Base-by-base conservation (phyloP, 768 basidiomycete species). In the Boletus reticuloceps region DNA sequence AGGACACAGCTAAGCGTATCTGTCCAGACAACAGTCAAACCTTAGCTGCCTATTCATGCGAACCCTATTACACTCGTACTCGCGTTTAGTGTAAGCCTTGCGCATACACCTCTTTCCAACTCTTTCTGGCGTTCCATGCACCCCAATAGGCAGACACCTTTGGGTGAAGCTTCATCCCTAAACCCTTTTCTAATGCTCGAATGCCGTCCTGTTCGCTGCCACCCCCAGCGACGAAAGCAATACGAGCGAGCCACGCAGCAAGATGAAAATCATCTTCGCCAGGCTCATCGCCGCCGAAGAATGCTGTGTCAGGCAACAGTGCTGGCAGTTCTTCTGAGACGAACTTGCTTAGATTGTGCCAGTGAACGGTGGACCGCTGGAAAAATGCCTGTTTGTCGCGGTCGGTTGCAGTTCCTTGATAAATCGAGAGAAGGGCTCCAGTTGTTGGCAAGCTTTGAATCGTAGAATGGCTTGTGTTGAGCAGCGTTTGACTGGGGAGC, bases 191-290 rank as follows among this genome's bases (percentile, higher is more conserved):
- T 6, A 82, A 58, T 3, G 71, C 65, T 27, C 60, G 63, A 39
- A 75, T 48, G 4, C 75, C 78, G 12, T 77, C 73, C 20, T 71
- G 72, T 27, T 69, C 70, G 13, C 65, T 64, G 17, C 64, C 68
- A 25, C 70, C 77, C 1, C 79, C 79, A 1, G 64, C 52, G 6
- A 78, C 59, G 20, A 69, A 68, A 12, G 73, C 72, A 25, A 82
- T 74, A 31, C 79, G 76, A 25, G 80, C 76, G 31, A 84, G 66
- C 82, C 80, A 84, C 9, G 74, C 79, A 7, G 58, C 78, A 40
- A 84, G 68, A 66, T 82, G 82, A 70, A 79, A 82, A 61, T 82
- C 83, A 51, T 80, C 80, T 62, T 81, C 79, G 10, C 80, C 76
- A 1, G 80, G 80, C 39, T 50, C 58, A 5, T 65, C 73, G 10